Percentiles rank a stretch among this genome's conserved stretches.
Conservation (phyloP, 768 basidiomycete genomes). For the Suillus sp. region DNA sequence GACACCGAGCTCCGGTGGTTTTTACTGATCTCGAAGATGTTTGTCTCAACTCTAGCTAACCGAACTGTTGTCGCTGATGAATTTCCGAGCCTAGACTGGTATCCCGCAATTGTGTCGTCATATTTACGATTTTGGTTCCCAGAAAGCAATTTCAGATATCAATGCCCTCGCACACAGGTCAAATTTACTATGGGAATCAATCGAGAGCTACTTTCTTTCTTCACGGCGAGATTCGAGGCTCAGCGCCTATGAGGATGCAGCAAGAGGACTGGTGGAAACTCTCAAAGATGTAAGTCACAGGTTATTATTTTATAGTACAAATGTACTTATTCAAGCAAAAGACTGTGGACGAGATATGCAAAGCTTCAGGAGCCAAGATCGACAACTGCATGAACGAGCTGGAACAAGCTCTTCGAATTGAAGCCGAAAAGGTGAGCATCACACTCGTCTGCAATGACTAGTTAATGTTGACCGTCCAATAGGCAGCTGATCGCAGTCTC, state of each 20-base stretch:
- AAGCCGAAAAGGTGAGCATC: background rate
- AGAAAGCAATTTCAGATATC: background rate
- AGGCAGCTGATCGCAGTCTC: background rate
- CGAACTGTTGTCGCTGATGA: background rate
- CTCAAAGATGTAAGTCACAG: background rate
- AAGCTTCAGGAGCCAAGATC: background rate
- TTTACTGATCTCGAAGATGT: background rate
- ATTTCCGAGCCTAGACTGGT: background rate
- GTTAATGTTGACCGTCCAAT: background rate
- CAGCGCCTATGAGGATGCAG: background rate
- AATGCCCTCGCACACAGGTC: background rate
- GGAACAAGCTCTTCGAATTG: background rate
- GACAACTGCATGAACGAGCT: background rate
- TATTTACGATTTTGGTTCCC: background rate
- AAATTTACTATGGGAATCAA: background rate
- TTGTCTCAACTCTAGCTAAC: background rate
- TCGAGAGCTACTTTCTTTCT: conserved; percentile 3
- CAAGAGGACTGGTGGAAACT: background rate
- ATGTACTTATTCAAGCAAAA: background rate
- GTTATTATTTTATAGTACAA: background rate
- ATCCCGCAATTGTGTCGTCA: background rate
- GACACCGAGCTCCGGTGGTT: background rate
- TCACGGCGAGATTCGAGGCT: conserved; percentile 1
- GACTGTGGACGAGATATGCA: background rate
- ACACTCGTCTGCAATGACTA: background rate